Base-by-base conservation (phyloP, 768 basidiomycete species). In the Mrakia frigida region DNA sequence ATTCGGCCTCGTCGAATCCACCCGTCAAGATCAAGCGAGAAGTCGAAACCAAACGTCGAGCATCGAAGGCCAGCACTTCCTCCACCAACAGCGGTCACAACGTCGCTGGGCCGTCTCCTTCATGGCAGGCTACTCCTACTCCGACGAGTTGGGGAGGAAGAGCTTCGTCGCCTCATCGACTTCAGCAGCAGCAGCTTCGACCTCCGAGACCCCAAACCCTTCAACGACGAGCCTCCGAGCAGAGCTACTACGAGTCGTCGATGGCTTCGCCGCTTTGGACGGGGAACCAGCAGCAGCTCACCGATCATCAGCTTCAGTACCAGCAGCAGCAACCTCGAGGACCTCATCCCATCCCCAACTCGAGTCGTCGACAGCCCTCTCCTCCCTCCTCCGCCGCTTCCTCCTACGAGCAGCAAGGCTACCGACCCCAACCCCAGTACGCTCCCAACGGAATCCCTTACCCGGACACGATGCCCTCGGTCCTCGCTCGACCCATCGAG, bases 251-350 rank as follows among this genome's bases (percentile, higher is more conserved):
- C 65, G 35, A 37, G 37, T 68, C 65, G 18, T 65, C 63, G 0
- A 21, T 39, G 23, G 65, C 35, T 14, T 68, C 65, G 39, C 65
- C 65, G 18, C 65, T 25, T 7, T 68, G 37, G 65, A 39, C 21
- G 5, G 65, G 65, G 11, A 37, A 39, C 25, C 65, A 31, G 28
- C 61, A 63, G 61, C 61, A 63, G 3, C 61, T 63, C 31, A 33
- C 2, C 16, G 61, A 63, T 31, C 61, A 63, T 18, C 61, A 63
- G 33, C 61, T 63, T 16, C 61, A 63, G 61, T 37, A 63, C 35
- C 61, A 63, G 61, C 61, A 63, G 35, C 61, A 68, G 65, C 65
- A 68, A 39, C 65, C 65, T 25, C 35, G 65, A 39, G 18, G 23
- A n/a, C 21, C 35, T 37, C 37, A 68, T 41, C 37, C 37, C 35